These are phyloP conservation scores for Verbascum thapsus DNA, from an alignment of 257 asterid species.

Conservation along the genomic window DNA sequence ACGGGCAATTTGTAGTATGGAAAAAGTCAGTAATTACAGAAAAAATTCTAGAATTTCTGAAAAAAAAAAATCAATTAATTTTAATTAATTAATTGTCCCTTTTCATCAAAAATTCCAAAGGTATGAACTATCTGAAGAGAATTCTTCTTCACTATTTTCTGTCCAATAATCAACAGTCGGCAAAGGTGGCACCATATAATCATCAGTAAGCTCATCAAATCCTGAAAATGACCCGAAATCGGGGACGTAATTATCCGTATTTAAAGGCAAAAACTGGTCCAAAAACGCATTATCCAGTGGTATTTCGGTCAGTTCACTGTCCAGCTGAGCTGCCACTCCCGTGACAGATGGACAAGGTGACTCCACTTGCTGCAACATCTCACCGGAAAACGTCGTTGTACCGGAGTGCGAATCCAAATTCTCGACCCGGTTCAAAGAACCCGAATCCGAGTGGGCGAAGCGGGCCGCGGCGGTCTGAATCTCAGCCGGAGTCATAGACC, in stretches of 20 bases:
- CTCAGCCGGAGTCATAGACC: conserved; percentile 55
- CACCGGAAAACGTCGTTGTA: conserved; percentile 39
- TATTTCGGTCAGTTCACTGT: conserved; percentile 41
- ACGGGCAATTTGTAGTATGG: too few species aligned
- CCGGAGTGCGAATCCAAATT: conserved; percentile 37
- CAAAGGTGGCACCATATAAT: conserved; percentile 41
- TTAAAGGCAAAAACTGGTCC: conserved; percentile 43
- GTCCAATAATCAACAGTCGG: conserved; percentile 37
- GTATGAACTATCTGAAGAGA: conserved; percentile 41
- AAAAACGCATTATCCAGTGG: conserved; percentile 48
- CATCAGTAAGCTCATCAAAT: conserved; percentile 51
- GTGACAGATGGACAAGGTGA: conserved; percentile 62
- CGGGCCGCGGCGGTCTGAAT: conserved; percentile 72
- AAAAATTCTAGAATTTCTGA: too few species aligned
- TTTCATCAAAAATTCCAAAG: conserved; percentile 68
- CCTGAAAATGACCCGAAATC: conserved; percentile 65
- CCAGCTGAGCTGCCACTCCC: conserved; percentile 34
- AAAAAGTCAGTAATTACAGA: too few species aligned
- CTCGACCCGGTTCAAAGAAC: conserved; percentile 36
- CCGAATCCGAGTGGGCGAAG: conserved; percentile 46
- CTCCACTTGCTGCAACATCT: conserved; percentile 38
- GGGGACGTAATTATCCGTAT: conserved; percentile 30
- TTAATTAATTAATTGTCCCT: too few species aligned
- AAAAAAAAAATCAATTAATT: too few species aligned
- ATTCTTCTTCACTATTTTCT: conserved; percentile 40